These are phyloP conservation scores for Backusella liffmaniae DNA, from an alignment of 192 early-diverging fungal genomes.

Conservation along the genomic window DNA sequence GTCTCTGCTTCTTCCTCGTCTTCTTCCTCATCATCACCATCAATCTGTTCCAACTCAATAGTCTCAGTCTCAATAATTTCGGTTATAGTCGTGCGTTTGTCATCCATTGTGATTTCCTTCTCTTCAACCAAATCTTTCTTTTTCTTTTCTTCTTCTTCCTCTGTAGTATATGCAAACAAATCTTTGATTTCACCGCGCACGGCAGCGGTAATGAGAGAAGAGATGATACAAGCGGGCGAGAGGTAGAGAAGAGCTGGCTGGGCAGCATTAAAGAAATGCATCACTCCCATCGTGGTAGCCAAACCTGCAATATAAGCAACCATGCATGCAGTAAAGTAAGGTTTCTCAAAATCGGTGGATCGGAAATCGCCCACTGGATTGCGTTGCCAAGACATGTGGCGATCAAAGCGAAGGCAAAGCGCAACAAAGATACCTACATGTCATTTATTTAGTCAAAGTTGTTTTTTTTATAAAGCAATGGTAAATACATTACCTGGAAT, in stretches of 20 bases:
- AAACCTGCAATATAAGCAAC: constrained; percentile 82
- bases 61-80: constrained; percentile 4
- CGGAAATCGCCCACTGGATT: constrained; percentile 51
- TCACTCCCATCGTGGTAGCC: constrained; percentile 85
- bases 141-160: constrained; percentile 51
- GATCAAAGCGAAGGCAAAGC: constrained; percentile 87
- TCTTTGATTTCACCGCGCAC: constrained; percentile 67
- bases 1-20: neutral
- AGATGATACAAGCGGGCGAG: constrained; percentile 94
- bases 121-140: constrained; percentile 29
- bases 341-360: constrained; percentile 68
- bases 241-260: constrained; percentile 97
- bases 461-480: no score
- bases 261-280: constrained; percentile 95
- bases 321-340: constrained; percentile 87
- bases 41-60: constrained; percentile 9
- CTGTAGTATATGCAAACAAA: constrained; percentile 63
- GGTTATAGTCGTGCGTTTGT: neutral
- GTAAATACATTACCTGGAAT: constrained; percentile 70
- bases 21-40: neutral
- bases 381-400: constrained; percentile 65
- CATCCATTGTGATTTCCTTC: neutral
- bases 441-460: no score
- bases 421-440: constrained; percentile 82
- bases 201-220: constrained; percentile 64